Base-by-base conservation (phyloP, 2,329 filamentous ascomycete genomes). In the Epichloe coenophiala region DNA sequence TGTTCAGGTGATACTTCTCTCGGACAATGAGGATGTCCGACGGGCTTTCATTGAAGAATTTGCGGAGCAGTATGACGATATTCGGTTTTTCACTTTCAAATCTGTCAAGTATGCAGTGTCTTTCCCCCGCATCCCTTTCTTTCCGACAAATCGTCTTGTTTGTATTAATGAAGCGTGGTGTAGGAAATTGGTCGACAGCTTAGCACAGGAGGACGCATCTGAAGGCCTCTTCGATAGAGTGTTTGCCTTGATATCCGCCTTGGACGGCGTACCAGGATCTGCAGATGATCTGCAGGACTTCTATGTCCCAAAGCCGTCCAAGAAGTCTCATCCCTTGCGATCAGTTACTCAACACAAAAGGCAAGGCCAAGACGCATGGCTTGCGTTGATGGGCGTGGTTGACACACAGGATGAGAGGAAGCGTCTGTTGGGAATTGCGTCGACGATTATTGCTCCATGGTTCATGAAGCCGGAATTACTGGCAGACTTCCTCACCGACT, bases 401-500 rank as follows among this genome's bases (percentile, higher is more conserved):
- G 74, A 89, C 47, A 78, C 75, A 47, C 81, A 83, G 55, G 77
- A 84, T 15, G 85, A 95, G 63, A 83, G 86, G 48, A 97, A 97
- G 65, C 72, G 74, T 46, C 75, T 95, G 2, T 74, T 98, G 45
- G 77, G 80, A 53, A 77, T 85, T 54, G 84, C 94, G 68, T 82
- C 87, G 2, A 78, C 79, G 42, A 81, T 81, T 36, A 88, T 96
- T 58, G 85, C 86, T 23, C 90, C 91, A 1, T 95, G 88, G 86
- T 95, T 97, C 67, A 77, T 75, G 45, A 86, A 88, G 54, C 85
- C 89, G 1, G 91, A 97, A 62, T 75, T 95, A 40, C 76, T 98
- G 36, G 89, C 95, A 75, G 93, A 98, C 70, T 98, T 97, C 66
- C 71, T 98, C 50, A 95, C 89, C n/a, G 88, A 93, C 68, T 94